Base-by-base conservation (phyloP, 176 grass and related monocot species). In the Oryza meyeriana region DNA sequence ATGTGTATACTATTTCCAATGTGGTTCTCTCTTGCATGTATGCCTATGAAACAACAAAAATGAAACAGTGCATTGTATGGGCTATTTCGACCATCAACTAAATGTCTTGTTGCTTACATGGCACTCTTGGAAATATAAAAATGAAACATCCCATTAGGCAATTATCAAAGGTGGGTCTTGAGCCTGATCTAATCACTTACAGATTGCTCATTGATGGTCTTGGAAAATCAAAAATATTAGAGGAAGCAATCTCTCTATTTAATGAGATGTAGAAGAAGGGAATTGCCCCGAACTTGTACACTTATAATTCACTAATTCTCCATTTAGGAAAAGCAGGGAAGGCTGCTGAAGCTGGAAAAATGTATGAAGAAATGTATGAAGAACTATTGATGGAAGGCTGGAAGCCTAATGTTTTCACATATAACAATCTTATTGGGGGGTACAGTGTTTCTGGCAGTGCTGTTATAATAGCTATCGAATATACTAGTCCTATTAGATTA, bases 271-370 rank as follows among this genome's bases (percentile, higher is more conserved):
- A 93, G 78, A 63, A 80, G 44, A 93, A 86, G 76, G 96, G 96
- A 86, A 81, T 93, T 78, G 13, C 59, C 61, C 93, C 91, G 0
- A 92, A 99, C 81, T 78, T 95, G 62, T 99, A 93, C 55, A 95
- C 93, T 36, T 99, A 95, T 65, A 95, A 99, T 88, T 89, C 92
- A 30, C 83, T 99, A 29, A 99, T 99, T 83, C 87, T 95, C 64
- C 73, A 93, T 84, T 88, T 91, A 64, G 96, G 96, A 17, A 95
- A 93, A 85, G 85, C 89, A 25, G 93, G 93, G 28, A 90, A 81
- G 87, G 31, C 84, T 67, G 75, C 75, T 71, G 96, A 99, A 86
- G 91, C 96, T 59, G 72, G 84, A 26, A 83, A 90, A 57, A 95
- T 95, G 92, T 99, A 90, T 32, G 89, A 94, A n/a, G n/a, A n/a